Conservation (phyloP, 495 filamentous ascomycete genomes). For the Neurospora sp. region DNA sequence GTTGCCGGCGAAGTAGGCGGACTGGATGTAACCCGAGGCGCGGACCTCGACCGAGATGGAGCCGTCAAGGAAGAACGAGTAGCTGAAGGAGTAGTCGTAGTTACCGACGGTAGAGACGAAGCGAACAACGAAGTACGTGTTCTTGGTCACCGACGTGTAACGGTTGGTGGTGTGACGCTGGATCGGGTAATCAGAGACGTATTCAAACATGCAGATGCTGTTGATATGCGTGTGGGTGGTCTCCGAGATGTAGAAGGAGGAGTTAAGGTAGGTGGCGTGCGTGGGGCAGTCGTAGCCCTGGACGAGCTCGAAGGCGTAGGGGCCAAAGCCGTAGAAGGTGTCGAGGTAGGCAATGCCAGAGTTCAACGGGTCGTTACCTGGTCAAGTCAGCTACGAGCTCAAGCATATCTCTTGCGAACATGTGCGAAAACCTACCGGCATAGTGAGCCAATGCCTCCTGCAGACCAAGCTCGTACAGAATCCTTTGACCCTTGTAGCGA, state of each 20-base stretch:
- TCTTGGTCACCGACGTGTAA: slow-evolving; percentile 33
- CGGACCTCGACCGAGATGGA: slow-evolving; percentile 43
- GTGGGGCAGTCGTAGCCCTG: slow-evolving; percentile 43
- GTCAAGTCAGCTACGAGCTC: no score
- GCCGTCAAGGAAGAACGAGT: slow-evolving; percentile 43
- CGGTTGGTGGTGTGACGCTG: slow-evolving; percentile 30
- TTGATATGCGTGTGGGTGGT: slow-evolving; percentile 30
- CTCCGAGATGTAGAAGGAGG: slow-evolving; percentile 27
- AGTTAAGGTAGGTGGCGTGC: slow-evolving; percentile 38
- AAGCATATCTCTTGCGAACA: no score
- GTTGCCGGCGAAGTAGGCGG: slow-evolving; percentile 40
- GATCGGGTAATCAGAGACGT: slow-evolving; percentile 33
- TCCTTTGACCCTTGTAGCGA: slow-evolving; percentile 40
- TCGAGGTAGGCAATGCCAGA: slow-evolving; percentile 35
- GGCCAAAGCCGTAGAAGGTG: slow-evolving; percentile 38
- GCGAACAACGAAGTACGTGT: slow-evolving; percentile 35
- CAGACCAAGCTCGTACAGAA: slow-evolving; percentile 46
- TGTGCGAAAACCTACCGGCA: slow-evolving; percentile 17
- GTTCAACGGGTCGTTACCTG: slow-evolving; percentile 33
- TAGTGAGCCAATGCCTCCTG: slow-evolving; percentile 49
- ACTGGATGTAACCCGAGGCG: slow-evolving; percentile 47
- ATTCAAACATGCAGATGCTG: slow-evolving; percentile 44
- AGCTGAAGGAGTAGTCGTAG: slow-evolving; percentile 31
- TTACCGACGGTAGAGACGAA: slow-evolving; percentile 39
- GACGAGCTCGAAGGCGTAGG: slow-evolving; percentile 35